Evolutionary conservation across 2,329 filamentous ascomycete genomes (phyloP).

Genomic region (Rhynchosporium agropyri): DNA sequence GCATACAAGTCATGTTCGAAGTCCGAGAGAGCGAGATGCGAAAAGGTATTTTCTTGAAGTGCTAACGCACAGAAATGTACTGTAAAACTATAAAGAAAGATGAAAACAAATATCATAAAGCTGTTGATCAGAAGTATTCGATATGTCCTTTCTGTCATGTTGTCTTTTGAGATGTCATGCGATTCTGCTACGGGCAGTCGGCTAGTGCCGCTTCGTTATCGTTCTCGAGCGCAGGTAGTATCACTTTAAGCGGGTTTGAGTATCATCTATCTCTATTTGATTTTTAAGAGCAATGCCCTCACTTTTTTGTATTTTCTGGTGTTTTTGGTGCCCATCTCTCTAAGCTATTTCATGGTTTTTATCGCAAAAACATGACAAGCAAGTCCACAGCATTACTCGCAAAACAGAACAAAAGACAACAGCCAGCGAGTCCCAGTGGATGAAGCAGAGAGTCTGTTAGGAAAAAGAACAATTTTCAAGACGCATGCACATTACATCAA

Average conservation of each 20-base stretch:
- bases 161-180: too few species aligned
- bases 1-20: slow-evolving; percentile 95
- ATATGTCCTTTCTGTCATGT: too few species aligned
- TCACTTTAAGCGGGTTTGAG: too few species aligned
- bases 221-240: too few species aligned
- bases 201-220: too few species aligned
- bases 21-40: slow-evolving; percentile 82
- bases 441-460: too few species aligned
- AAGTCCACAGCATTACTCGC: too few species aligned
- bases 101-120: slow-evolving; percentile 6
- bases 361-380: neutral
- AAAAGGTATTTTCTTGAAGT: slow-evolving; percentile 81
- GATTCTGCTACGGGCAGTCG: too few species aligned
- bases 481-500: too few species aligned
- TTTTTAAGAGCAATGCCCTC: neutral
- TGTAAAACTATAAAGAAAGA: neutral
- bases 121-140: neutral
- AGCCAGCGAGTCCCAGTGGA: too few species aligned
- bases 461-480: too few species aligned
- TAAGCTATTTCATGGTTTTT: neutral
- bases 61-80: slow-evolving; percentile 41
- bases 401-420: too few species aligned
- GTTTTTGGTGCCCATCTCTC: neutral
- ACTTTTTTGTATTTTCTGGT: neutral
- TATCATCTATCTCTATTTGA: neutral